A percentile compares a stretch with the other conserved stretches of the same genome.
phyloP scores from a whole-genome alignment of 208 protist genomes.

The Trypanosoma platydactyli region DNA sequence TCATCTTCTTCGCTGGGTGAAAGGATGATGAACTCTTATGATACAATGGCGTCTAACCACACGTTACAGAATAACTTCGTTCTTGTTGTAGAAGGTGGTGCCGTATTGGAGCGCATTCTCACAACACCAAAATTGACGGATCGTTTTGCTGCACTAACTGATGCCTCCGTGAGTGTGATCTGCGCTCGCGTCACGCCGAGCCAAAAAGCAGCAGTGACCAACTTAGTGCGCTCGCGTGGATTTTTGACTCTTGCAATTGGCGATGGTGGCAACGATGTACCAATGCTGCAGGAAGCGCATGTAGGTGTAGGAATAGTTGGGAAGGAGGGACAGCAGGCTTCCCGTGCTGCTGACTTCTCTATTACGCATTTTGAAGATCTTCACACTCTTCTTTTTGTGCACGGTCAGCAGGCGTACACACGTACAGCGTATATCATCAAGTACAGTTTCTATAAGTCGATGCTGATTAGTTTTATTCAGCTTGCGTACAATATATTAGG shows the following conservation, averaged over 20 bases:
- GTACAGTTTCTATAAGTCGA: conserved; percentile 98
- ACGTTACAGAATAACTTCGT: conserved; percentile 14
- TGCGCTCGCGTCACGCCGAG: conserved; percentile 94
- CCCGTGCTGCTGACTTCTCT: conserved; percentile 92
- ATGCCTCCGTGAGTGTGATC: conserved; percentile 86
- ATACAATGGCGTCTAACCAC: not conserved
- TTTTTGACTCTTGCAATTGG: conserved; percentile 92
- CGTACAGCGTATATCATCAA: conserved; percentile 93
- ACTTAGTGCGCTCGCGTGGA: conserved; percentile 60
- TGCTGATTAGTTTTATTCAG: conserved; percentile 93
- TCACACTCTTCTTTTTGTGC: conserved; percentile 91
- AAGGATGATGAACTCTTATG: not conserved
- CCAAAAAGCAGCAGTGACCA: conserved; percentile 91
- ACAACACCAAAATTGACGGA: conserved; percentile 31
- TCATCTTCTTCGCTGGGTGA: too few species aligned
- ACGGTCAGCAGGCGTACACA: conserved; percentile 93
- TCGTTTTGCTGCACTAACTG: conserved; percentile 55
- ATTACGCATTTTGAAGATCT: conserved; percentile 94
- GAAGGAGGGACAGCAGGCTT: conserved; percentile 93
- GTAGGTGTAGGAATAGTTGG: conserved; percentile 92
- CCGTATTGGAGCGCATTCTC: conserved; percentile 75
- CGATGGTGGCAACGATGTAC: conserved; percentile 96
- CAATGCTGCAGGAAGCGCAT: conserved; percentile 95
- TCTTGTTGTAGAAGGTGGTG: conserved; percentile 61
- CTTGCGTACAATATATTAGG: conserved; percentile 79